A percentile compares a stretch with the other conserved stretches of the same genome.
Conservation (phyloP, 1,284 basidiomycete genomes). For the Trichosporon ovoides region DNA sequence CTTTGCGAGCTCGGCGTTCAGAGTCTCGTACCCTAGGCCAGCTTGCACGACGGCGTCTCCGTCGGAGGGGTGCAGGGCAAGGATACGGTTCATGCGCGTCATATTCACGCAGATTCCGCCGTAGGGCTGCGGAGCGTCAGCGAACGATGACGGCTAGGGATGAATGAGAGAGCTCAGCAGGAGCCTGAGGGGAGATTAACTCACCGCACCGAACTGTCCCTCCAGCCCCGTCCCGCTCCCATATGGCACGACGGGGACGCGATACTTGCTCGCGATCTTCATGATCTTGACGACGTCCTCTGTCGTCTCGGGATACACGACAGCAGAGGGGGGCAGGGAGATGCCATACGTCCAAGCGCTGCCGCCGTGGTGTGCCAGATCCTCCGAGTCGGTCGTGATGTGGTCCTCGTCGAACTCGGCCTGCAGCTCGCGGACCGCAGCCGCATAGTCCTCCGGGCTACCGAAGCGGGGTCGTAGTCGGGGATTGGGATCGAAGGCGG, state of each 20-base stretch:
- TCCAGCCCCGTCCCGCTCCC: conserved; percentile 39
- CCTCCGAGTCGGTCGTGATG: conserved; percentile 12
- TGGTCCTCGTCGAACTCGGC: conserved; percentile 8
- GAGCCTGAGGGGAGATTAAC: too few relatives aligned
- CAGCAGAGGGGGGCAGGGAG: conserved; percentile 19
- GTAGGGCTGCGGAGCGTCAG: conserved; percentile 31
- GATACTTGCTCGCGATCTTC: conserved; percentile 28
- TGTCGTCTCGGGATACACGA: conserved; percentile 30
- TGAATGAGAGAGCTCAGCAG: background rate
- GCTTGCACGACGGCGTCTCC: conserved; percentile 75
- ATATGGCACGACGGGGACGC: conserved; percentile 38
- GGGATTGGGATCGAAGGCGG: background rate
- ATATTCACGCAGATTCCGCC: conserved; percentile 80
- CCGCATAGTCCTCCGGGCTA: conserved; percentile 11
- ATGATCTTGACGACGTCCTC: conserved; percentile 37
- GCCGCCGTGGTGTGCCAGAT: conserved; percentile 10
- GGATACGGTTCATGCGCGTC: conserved; percentile 70
- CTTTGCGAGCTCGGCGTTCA: conserved; percentile 67
- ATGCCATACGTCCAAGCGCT: conserved; percentile 11
- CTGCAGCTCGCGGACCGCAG: conserved; percentile 11
- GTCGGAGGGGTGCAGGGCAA: conserved; percentile 61
- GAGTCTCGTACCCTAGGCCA: conserved; percentile 72
- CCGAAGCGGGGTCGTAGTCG: conserved; percentile 7
- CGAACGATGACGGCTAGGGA: too few relatives aligned
- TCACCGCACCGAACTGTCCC: conserved; percentile 30